Base-by-base conservation (phyloP, 2,329 filamentous ascomycete genomes). In the Drechslera avenae region DNA sequence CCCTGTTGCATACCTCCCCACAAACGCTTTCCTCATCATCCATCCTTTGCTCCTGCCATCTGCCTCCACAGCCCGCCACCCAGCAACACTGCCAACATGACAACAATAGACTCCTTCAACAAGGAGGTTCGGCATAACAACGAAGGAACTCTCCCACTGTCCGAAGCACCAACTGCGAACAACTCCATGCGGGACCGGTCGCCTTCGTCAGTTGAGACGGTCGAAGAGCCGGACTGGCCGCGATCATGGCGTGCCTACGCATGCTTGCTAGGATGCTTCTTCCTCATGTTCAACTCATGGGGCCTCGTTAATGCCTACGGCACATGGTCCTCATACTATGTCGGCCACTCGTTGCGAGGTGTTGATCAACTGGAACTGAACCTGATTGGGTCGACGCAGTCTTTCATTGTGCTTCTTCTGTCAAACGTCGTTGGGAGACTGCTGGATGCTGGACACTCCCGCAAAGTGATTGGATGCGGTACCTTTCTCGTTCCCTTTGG, bases 211-310 rank as follows among this genome's bases (percentile, higher is more conserved):
- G 26, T 54, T 5, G 42, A 54, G 7, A 52, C 46, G 13, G 32
- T 43, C 13, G 51, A 60, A 7, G 73, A 77, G 46, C 71, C 71
- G 4, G 69, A 69, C 39, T 80, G 78, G 78, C 79, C 78, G 2
- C 68, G 52, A 19, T 67, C 71, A 36, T 78, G 76, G 76, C 66
- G 73, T 52, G 73, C 79, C 12, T 81, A 78, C 51, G 57, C 69
- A 5, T 75, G 74, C 45, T 67, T 79, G 47, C 57, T 78, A 4
- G 77, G 75, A 18, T 78, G 79, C 53, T 81, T 80, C 63, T 73
- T 79, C 48, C 75, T 80, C 46, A 81, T 81, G 79, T 78, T 77
- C 64, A 78, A 78, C 57, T 74, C 71, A 21, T 79, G 77, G 76
- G 77, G 77, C 9, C 60, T 79, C 1, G 76, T 80, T 26, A 80